These are phyloP conservation scores for Mycena leptocephala DNA, from an alignment of 768 basidiomycete genomes.

Conservation along the genomic window DNA sequence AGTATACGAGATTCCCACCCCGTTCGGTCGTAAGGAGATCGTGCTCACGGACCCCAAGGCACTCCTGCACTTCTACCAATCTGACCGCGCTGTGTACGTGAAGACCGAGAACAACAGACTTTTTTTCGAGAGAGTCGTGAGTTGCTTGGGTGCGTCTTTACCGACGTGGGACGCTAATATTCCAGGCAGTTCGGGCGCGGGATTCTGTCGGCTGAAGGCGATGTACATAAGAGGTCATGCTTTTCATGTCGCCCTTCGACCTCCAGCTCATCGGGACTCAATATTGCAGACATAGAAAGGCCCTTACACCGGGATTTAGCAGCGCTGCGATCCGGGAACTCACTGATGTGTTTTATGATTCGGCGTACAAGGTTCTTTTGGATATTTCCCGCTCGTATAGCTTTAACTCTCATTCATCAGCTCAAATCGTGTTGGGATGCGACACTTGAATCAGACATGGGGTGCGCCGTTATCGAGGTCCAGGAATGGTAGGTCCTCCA, in stretches of 20 bases:
- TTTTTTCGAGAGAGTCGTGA: no score
- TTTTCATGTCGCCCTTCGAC: background rate
- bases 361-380: conserved; percentile 53
- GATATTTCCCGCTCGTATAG: no score
- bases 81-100: conserved; percentile 27
- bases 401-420: no score
- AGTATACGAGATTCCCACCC: conserved; percentile 23
- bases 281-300: conserved; percentile 51
- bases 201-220: conserved; percentile 36
- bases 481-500: conserved; percentile 32
- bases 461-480: conserved; percentile 31
- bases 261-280: background rate
- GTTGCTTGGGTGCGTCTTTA: no score
- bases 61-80: no score
- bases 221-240: conserved; percentile 39
- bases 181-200: conserved; percentile 29
- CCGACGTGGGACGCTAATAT: no score
- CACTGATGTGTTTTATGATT: conserved; percentile 57
- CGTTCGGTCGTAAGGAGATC: conserved; percentile 26
- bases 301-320: conserved; percentile 58
- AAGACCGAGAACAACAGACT: background rate
- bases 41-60: conserved; percentile 43
- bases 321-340: conserved; percentile 56
- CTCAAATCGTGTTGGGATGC: conserved; percentile 33
- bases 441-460: conserved; percentile 11